A percentile compares a stretch with the other conserved stretches of the same genome.
Evolutionary conservation across 805 yeast genomes (phyloP).

Genomic region (Yarrowia keelungensis): DNA sequence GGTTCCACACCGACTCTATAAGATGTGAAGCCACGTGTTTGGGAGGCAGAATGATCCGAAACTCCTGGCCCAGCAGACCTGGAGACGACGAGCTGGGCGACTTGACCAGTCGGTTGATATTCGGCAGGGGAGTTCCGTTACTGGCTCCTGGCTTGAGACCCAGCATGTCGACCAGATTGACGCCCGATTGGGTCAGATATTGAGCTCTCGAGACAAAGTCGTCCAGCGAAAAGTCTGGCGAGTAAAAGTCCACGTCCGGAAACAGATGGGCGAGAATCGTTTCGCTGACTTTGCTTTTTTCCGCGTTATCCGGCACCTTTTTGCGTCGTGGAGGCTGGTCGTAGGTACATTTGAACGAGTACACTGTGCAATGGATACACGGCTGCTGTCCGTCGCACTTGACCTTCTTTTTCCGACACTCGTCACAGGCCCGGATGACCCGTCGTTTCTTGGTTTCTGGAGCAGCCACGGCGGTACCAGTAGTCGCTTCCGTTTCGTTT

Average conservation of each 20-base stretch:
- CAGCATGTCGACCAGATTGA: slow-evolving; percentile 8
- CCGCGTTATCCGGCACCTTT: slow-evolving; percentile 47
- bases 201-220: slow-evolving; percentile 41
- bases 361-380: slow-evolving; percentile 84
- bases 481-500: not conserved
- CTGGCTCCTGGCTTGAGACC: slow-evolving; percentile 27
- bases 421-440: slow-evolving; percentile 86
- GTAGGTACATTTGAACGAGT: slow-evolving; percentile 83
- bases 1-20: slow-evolving; percentile 79
- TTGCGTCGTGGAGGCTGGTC: slow-evolving; percentile 65
- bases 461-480: not conserved
- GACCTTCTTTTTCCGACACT: slow-evolving; percentile 41
- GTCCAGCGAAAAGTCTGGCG: slow-evolving; percentile 47
- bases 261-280: slow-evolving; percentile 50
- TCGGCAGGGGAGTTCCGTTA: slow-evolving; percentile 5
- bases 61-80: slow-evolving; percentile 54
- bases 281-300: slow-evolving; percentile 51
- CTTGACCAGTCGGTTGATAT: slow-evolving; percentile 28
- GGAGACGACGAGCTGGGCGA: slow-evolving; percentile 41
- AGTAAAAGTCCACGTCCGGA: slow-evolving; percentile 54
- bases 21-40: slow-evolving; percentile 73
- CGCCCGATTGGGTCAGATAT: slow-evolving; percentile 44
- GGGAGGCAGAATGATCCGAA: slow-evolving; percentile 75
- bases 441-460: slow-evolving; percentile 49
- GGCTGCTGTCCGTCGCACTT: slow-evolving; percentile 83